Base-by-base conservation (phyloP, 805 yeast genomes). In the Starmera amethionina region DNA sequence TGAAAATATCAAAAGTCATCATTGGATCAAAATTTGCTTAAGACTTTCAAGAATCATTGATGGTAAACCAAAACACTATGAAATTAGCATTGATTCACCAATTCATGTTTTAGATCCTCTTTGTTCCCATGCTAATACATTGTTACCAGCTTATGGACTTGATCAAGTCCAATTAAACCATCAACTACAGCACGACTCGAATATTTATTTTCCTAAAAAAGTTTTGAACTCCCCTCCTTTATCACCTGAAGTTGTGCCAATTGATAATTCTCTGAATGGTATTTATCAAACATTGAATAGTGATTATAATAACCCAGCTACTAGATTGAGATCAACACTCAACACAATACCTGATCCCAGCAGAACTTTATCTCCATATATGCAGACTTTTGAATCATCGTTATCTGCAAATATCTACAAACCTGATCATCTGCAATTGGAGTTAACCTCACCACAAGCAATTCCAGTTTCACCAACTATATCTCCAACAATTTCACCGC, bases 21-120 rank as follows among this genome's bases (percentile, higher is more conserved):
- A 93, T 62, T 93, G 98, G 97, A 79, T 93, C 52, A 93, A 93
- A 62, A 73, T 93, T 13, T 82, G 95, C 46, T 63, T 93, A 39
- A 65, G 97, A 39, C 67, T 93, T 32, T 84, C 95, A 5, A 75
- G 73, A 48, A 55, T 69, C n/a, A 79, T 82, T 35, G 70, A 73
- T 36, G 72, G 66, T 11, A 85, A 85, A 55, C 68, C 95, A 36
- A 93, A 89, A 56, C 97, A 88, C 56, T 93, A 83, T 56, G 99
- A 93, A 63, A 84, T 93, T 35, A 79, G 87, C 43, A 90, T 93
- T 42, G 99, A 93, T 60, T 85, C 96, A 3, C 98, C 98, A 4
- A 79, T 93, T 44, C 94, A 84, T 52, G 68, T 93, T 5, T 64
- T 89, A 38, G 79, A 89, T 37, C 77, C 81, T 7, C 63, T 75